phyloP scores from a whole-genome alignment of 768 basidiomycete genomes.

The Lentinula lateritia region DNA sequence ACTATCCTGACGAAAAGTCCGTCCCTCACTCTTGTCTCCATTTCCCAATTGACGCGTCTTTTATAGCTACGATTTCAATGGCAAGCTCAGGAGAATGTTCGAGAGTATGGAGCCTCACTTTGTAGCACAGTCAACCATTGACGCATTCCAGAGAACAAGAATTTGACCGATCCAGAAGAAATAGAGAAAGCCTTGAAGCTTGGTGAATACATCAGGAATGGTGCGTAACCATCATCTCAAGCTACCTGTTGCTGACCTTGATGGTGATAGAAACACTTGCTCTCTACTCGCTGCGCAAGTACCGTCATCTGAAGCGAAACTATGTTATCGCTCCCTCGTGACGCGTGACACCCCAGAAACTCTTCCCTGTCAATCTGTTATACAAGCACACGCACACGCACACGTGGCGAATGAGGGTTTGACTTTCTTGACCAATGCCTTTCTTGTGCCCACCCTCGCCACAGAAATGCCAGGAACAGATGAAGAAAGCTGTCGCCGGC shows the following conservation, averaged over 20 bases:
- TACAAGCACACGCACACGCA: neutral
- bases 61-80: slow-evolving; percentile 71
- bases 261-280: slow-evolving; percentile 66
- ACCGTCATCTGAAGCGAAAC: slow-evolving; percentile 71
- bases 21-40: slow-evolving; percentile 21
- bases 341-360: neutral
- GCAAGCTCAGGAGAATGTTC: slow-evolving; percentile 62
- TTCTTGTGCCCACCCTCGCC: slow-evolving; percentile 92
- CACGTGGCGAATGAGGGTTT: too few relatives aligned
- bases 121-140: too few relatives aligned
- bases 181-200: slow-evolving; percentile 72
- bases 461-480: slow-evolving; percentile 34
- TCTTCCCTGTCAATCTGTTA: neutral
- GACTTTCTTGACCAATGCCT: neutral
- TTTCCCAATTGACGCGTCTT: slow-evolving; percentile 9
- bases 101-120: slow-evolving; percentile 41
- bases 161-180: slow-evolving; percentile 59
- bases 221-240: slow-evolving; percentile 30
- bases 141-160: slow-evolving; percentile 50
- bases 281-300: slow-evolving; percentile 77
- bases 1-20: slow-evolving; percentile 79
- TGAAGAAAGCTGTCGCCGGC: neutral
- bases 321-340: slow-evolving; percentile 35
- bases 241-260: neutral
- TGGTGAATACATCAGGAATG: slow-evolving; percentile 84